Percentiles rank a stretch among this genome's conserved stretches.
phyloP scores from a whole-genome alignment of 2,329 filamentous ascomycete species.

The Hypocreales sp. region DNA sequence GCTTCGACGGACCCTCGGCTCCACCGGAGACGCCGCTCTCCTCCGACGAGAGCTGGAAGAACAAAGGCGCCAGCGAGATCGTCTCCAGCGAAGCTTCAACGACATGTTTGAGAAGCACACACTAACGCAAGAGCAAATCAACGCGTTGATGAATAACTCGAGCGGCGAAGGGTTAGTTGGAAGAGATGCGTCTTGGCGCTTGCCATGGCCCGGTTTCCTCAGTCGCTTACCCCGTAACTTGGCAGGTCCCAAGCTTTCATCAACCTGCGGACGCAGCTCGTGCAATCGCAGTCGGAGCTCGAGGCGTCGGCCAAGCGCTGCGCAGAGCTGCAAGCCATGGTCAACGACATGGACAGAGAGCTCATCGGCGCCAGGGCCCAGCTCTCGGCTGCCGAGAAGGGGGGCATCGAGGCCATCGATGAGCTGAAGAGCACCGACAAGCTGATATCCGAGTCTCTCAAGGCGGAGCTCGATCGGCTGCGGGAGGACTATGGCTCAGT shows the following conservation, averaged over 20 bases:
- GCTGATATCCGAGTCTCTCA: constrained; percentile 41
- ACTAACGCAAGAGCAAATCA: constrained; percentile 40
- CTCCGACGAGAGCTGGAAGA: constrained; percentile 42
- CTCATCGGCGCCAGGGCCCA: constrained; percentile 35
- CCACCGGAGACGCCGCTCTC: constrained; percentile 35
- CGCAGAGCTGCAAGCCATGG: constrained; percentile 28
- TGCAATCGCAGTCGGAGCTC: constrained; percentile 29
- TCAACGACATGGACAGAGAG: constrained; percentile 39
- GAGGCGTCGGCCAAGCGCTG: constrained; percentile 25
- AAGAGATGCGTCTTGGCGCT: constrained; percentile 5
- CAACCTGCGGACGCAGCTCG: constrained; percentile 32
- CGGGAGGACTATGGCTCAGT: constrained; percentile 33
- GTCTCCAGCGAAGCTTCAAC: constrained; percentile 38
- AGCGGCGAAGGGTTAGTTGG: constrained; percentile 40
- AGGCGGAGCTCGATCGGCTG: constrained; percentile 39
- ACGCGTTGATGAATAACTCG: constrained; percentile 34
- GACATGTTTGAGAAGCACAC: constrained; percentile 43
- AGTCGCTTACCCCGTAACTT: too few relatives aligned
- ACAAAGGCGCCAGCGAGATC: constrained; percentile 30
- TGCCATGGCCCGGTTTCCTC: too few relatives aligned
- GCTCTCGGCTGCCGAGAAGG: constrained; percentile 37
- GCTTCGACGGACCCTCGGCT: constrained; percentile 36
- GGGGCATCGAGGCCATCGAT: constrained; percentile 37
- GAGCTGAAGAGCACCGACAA: constrained; percentile 44
- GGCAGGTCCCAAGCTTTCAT: constrained; percentile 35